Evolutionary conservation across 73 alveolate genomes (phyloP).

Genomic region (Tetrahymena thermophila): DNA sequence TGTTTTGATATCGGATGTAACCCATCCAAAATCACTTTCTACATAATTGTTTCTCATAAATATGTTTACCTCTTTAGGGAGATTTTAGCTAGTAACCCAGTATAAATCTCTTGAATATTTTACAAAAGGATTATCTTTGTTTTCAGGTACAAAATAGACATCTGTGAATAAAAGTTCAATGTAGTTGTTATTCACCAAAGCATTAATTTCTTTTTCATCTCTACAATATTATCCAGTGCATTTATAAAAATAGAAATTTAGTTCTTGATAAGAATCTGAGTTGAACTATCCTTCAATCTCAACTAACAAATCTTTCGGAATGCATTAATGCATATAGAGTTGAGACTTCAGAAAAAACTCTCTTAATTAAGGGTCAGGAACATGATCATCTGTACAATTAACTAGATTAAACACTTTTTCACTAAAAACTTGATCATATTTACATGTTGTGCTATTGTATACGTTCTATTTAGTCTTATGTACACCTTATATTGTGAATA

Average conservation of each 20-base stretch:
- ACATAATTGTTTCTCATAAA: neutral
- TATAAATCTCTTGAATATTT: neutral
- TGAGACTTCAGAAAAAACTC: neutral
- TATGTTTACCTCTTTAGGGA: neutral
- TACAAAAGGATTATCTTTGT: neutral
- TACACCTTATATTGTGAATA: neutral
- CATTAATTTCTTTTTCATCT: neutral
- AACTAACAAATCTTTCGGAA: neutral
- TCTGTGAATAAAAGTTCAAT: neutral
- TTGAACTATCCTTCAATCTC: neutral
- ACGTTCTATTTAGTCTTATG: neutral
- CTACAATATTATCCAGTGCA: neutral
- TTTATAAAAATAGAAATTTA: neutral
- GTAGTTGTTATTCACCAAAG: neutral
- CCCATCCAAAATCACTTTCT: neutral
- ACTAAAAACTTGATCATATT: neutral
- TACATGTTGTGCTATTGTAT: neutral
- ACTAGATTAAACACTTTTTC: neutral
- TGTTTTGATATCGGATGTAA: neutral
- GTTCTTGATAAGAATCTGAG: neutral
- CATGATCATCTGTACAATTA: neutral
- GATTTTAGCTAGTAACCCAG: neutral
- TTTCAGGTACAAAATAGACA: neutral
- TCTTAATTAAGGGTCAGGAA: neutral
- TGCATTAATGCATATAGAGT: neutral